These are phyloP conservation scores for Podila horticola DNA, from an alignment of 192 early-diverging fungal genomes.

Conservation along the genomic window DNA sequence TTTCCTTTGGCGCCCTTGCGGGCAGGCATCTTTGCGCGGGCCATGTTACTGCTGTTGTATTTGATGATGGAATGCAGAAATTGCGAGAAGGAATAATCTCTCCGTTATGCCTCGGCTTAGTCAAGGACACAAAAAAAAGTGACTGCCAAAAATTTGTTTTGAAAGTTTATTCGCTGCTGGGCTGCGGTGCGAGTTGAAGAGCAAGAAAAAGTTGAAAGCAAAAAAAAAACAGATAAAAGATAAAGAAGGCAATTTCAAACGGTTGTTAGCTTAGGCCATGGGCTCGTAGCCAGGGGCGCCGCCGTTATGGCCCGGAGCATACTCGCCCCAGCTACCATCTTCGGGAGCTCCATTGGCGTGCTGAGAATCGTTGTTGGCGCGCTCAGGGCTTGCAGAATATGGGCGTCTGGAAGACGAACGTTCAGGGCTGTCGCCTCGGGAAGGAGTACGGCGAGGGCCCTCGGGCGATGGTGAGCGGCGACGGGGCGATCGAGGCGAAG, in stretches of 20 bases:
- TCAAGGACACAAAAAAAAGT: neutral
- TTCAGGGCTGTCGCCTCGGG: constrained; percentile 1
- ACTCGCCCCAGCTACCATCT: neutral
- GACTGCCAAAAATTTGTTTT: neutral
- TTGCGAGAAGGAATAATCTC: neutral
- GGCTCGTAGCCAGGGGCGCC: neutral
- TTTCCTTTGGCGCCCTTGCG: constrained; percentile 16
- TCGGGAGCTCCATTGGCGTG: neutral
- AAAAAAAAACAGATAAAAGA: too few relatives aligned
- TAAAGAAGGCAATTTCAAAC: too few relatives aligned
- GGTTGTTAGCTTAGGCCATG: neutral
- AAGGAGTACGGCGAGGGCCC: neutral
- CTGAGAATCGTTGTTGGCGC: neutral
- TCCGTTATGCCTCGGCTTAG: neutral
- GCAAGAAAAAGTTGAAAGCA: too few relatives aligned
- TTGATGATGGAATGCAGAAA: neutral
- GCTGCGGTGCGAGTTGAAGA: too few relatives aligned
- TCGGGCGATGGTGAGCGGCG: neutral
- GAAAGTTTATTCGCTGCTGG: too few relatives aligned
- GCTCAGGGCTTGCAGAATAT: neutral
- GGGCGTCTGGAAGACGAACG: neutral
- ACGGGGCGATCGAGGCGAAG: neutral
- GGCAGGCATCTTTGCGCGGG: constrained; percentile 2
- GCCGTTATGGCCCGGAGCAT: neutral
- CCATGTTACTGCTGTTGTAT: neutral